These are phyloP conservation scores for Hypoxylon lenormandii DNA, from an alignment of 495 filamentous ascomycete species.

Conservation along the genomic window DNA sequence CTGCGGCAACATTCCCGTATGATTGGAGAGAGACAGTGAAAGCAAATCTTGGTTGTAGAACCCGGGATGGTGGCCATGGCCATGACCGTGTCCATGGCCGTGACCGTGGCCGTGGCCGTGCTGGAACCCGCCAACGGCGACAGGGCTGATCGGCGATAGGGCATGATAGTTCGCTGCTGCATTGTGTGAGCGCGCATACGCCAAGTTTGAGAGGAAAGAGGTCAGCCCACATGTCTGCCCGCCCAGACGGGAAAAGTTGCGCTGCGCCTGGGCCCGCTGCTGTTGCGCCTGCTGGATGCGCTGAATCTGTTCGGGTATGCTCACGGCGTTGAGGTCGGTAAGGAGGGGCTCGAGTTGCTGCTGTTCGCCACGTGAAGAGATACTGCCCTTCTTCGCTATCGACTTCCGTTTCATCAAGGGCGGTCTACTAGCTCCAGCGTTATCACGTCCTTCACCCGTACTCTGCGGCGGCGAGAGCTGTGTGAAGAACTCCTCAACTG, in stretches of 20 bases:
- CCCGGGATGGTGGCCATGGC: constrained; percentile 52
- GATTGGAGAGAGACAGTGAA: constrained; percentile 56
- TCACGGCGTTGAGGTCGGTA: constrained; percentile 53
- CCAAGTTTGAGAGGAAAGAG: constrained; percentile 56
- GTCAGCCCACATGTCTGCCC: constrained; percentile 55
- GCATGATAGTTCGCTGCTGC: constrained; percentile 56
- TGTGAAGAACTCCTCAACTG: constrained; percentile 94
- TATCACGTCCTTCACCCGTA: constrained; percentile 48
- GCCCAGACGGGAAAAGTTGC: constrained; percentile 55
- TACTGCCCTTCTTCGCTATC: constrained; percentile 57
- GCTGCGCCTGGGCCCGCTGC: constrained; percentile 58
- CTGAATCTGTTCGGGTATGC: constrained; percentile 50
- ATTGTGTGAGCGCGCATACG: constrained; percentile 52
- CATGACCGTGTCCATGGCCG: constrained; percentile 50
- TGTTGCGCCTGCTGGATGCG: constrained; percentile 53
- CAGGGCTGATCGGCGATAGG: constrained; percentile 61
- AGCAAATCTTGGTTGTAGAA: constrained; percentile 64
- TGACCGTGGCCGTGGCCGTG: constrained; percentile 47
- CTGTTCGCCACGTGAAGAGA: constrained; percentile 52
- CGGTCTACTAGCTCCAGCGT: constrained; percentile 48
- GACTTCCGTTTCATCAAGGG: constrained; percentile 60
- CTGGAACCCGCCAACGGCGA: constrained; percentile 52
- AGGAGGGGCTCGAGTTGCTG: constrained; percentile 58
- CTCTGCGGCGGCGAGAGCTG: constrained; percentile 76
- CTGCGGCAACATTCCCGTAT: constrained; percentile 65